These are phyloP conservation scores for Rhodomyrtus tomentosa DNA, from an alignment of 345 rosid species.

Conservation along the genomic window DNA sequence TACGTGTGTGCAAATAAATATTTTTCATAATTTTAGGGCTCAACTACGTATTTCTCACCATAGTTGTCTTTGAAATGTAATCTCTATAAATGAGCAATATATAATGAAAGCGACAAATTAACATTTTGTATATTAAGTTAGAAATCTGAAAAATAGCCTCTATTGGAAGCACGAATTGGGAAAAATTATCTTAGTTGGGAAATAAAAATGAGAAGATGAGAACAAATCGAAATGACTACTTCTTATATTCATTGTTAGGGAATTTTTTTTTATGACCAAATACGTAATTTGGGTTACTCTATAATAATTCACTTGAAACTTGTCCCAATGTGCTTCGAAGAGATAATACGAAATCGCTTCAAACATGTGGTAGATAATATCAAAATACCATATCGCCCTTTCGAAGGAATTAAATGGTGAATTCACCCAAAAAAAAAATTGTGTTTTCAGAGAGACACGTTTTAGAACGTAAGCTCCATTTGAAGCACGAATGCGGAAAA, in stretches of 20 bases:
- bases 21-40: background rate
- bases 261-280: background rate
- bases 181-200: background rate
- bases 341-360: background rate
- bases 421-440: background rate
- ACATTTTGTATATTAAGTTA: background rate
- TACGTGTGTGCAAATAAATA: background rate
- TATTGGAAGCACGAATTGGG: background rate
- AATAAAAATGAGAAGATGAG: background rate
- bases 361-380: background rate
- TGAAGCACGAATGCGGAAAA: background rate
- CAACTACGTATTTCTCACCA: background rate
- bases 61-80: background rate
- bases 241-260: background rate
- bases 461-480: background rate
- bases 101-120: background rate
- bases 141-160: background rate
- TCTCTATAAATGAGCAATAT: background rate
- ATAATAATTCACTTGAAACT: background rate
- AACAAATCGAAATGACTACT: background rate
- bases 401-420: background rate
- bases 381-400: background rate
- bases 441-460: background rate
- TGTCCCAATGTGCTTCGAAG: background rate
- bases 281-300: too few relatives aligned